A percentile compares a stretch with the other conserved stretches of the same genome.
Conservation (phyloP, 2,329 filamentous ascomycete species). For the Orbilia javanica region DNA sequence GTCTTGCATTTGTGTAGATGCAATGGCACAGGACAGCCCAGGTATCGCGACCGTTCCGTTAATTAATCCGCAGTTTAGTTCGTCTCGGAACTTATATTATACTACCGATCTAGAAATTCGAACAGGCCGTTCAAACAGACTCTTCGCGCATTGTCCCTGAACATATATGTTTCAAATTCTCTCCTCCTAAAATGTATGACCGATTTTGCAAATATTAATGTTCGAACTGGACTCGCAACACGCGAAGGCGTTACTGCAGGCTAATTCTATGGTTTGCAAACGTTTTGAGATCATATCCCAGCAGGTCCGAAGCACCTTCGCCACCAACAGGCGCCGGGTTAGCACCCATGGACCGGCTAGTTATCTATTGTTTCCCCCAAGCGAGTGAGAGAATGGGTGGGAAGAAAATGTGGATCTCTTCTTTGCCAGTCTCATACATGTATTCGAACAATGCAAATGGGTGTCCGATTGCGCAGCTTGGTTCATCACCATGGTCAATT, state of each 20-base stretch:
- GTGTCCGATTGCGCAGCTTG: not conserved
- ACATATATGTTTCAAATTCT: not conserved
- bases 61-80: not conserved
- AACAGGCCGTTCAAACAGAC: too few species aligned
- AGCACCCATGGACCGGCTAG: not conserved
- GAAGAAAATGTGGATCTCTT: not conserved
- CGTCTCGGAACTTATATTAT: too few species aligned
- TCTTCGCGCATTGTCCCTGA: not conserved
- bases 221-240: too few species aligned
- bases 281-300: not conserved
- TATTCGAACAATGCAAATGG: not conserved
- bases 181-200: too few species aligned
- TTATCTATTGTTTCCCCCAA: conserved; percentile 4
- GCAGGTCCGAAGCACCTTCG: not conserved
- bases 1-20: not conserved
- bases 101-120: too few species aligned
- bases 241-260: not conserved
- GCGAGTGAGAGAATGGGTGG: too few species aligned
- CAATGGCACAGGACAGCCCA: not conserved
- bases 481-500: not conserved
- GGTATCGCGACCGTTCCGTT: not conserved
- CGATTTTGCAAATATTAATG: too few species aligned
- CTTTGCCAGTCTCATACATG: not conserved
- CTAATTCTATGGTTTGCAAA: not conserved
- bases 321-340: conserved; percentile 1